Percentiles rank a stretch among this genome's conserved stretches.
Evolutionary conservation across 495 filamentous ascomycete species (phyloP).

Genomic region (Thozetella sp.): DNA sequence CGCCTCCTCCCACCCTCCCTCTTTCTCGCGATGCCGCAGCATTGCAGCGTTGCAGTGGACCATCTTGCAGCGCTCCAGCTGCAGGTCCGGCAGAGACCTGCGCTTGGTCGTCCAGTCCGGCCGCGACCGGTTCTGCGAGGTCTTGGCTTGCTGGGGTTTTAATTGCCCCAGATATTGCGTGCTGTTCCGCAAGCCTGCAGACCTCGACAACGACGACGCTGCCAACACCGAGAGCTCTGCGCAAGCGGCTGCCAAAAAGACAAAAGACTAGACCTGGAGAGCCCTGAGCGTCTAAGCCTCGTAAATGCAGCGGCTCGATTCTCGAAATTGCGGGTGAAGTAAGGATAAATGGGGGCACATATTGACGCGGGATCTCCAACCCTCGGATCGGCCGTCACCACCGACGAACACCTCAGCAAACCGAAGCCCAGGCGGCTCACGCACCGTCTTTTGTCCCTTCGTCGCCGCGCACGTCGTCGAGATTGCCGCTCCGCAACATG

Average conservation of each 20-base stretch:
- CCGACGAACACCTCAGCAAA: background rate
- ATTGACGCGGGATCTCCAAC: slow-evolving; percentile 39
- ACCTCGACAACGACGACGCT: background rate
- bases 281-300: slow-evolving; percentile 16
- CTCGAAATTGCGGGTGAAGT: slow-evolving; percentile 52
- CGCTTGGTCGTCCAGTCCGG: background rate
- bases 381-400: no score
- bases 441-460: slow-evolving; percentile 1
- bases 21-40: background rate
- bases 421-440: slow-evolving; percentile 15
- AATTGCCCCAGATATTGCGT: slow-evolving; percentile 1
- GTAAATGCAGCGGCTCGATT: slow-evolving; percentile 17
- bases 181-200: background rate
- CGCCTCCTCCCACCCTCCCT: background rate
- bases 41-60: background rate
- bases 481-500: slow-evolving; percentile 9
- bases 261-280: no score
- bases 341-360: slow-evolving; percentile 48
- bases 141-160: background rate
- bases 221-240: no score
- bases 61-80: background rate
- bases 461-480: background rate
- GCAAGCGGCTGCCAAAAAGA: no score
- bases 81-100: background rate
- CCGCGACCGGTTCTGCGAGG: background rate